These are phyloP conservation scores for Peronospora destructor DNA, from an alignment of 352 stramenopile species.

Conservation along the genomic window DNA sequence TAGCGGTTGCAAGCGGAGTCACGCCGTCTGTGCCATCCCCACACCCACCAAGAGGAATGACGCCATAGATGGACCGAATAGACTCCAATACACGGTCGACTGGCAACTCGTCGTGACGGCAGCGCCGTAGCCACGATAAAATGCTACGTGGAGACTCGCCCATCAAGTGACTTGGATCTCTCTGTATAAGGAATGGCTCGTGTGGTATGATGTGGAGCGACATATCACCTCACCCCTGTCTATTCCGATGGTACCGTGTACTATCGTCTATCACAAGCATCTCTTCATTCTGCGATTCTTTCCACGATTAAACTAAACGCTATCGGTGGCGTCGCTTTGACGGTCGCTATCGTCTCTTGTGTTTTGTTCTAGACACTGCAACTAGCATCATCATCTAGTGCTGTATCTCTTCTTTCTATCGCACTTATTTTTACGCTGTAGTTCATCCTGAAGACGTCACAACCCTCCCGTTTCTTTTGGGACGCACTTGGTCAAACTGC, in stretches of 20 bases:
- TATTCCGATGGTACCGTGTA: background rate
- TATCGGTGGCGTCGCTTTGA: conserved; percentile 3
- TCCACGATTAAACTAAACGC: too few relatives aligned
- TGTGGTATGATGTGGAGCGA: too few relatives aligned
- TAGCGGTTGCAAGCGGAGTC: conserved; percentile 20
- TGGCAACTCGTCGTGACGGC: conserved; percentile 26
- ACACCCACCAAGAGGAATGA: conserved; percentile 46
- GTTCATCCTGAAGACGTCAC: conserved; percentile 19
- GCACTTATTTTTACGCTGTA: conserved; percentile 2
- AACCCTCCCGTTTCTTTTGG: conserved; percentile 15
- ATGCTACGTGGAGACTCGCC: conserved; percentile 13
- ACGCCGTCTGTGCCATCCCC: conserved; percentile 12
- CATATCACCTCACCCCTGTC: background rate
- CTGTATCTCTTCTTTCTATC: conserved; percentile 1
- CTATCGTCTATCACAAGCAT: too few relatives aligned
- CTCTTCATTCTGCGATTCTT: too few relatives aligned
- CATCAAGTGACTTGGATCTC: background rate
- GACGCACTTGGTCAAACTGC: conserved; percentile 21
- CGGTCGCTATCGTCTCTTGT: conserved; percentile 2
- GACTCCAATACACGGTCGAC: conserved; percentile 27
- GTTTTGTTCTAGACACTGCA: conserved; percentile 3
- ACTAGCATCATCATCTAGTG: conserved; percentile 11
- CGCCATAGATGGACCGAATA: conserved; percentile 41
- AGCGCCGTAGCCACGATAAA: conserved; percentile 34
- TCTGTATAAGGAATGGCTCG: too few relatives aligned